phyloP scores from a whole-genome alignment of 2,329 filamentous ascomycete species.

The Pseudopyricularia javanii region DNA sequence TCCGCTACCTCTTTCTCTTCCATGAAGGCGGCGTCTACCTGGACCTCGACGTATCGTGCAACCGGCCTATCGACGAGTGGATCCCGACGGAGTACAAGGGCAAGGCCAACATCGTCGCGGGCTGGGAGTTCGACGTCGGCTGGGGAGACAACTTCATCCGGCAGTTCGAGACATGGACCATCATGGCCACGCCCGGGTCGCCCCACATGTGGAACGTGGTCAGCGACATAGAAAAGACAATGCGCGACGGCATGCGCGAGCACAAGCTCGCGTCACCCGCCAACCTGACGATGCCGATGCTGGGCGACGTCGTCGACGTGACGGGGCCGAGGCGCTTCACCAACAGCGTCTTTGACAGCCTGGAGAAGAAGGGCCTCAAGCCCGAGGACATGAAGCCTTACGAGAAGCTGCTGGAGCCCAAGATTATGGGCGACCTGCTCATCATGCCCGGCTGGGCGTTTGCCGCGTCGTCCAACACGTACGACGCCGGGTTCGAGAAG shows the following conservation, averaged over 20 bases:
- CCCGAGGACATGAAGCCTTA: background rate
- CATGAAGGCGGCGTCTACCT: constrained; percentile 31
- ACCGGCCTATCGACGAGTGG: constrained; percentile 23
- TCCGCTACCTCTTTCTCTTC: constrained; percentile 11
- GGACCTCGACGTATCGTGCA: constrained; percentile 45
- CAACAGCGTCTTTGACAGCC: constrained; percentile 12
- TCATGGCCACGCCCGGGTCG: constrained; percentile 15
- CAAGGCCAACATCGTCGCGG: constrained; percentile 11
- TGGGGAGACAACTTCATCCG: constrained; percentile 13
- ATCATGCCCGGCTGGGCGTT: constrained; percentile 4
- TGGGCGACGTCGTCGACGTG: constrained; percentile 13
- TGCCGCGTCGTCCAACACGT: constrained; percentile 1
- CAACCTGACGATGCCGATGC: constrained; percentile 4
- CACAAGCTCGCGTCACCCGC: background rate
- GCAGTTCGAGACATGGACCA: constrained; percentile 19
- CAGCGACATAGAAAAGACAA: constrained; percentile 7
- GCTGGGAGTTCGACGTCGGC: constrained; percentile 15
- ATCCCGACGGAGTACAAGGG: constrained; percentile 7
- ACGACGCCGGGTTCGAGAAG: background rate
- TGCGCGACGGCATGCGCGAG: constrained; percentile 7
- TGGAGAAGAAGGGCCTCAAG: constrained; percentile 3
- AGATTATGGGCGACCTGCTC: constrained; percentile 4
- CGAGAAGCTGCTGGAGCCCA: constrained; percentile 3
- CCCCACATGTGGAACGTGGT: constrained; percentile 14
- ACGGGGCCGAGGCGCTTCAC: constrained; percentile 16